A percentile compares a stretch with the other conserved stretches of the same genome.
Evolutionary conservation across 805 yeast species (phyloP).

Genomic region (Saturnispora galanensis): DNA sequence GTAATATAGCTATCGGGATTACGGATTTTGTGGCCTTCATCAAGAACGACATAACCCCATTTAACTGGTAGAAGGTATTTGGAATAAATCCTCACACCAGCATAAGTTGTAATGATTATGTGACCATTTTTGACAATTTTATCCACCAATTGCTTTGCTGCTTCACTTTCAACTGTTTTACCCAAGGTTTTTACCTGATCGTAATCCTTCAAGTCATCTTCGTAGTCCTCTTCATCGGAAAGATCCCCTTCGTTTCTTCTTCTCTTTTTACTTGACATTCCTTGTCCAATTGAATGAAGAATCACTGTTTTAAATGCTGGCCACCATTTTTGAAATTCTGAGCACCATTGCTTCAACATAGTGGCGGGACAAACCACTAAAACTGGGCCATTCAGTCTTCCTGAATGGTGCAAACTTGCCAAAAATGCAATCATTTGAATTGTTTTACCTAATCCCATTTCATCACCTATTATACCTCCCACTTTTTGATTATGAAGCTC

Average conservation of each 20-base stretch:
- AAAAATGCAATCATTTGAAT: slow-evolving; percentile 85
- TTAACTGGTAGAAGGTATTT: slow-evolving; percentile 57
- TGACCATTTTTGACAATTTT: slow-evolving; percentile 63
- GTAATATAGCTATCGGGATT: slow-evolving; percentile 90
- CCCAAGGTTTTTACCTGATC: slow-evolving; percentile 20
- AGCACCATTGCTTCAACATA: slow-evolving; percentile 94
- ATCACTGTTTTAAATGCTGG: slow-evolving; percentile 83
- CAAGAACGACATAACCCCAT: slow-evolving; percentile 89
- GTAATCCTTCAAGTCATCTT: slow-evolving; percentile 37
- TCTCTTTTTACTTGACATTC: slow-evolving; percentile 40
- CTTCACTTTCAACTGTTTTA: slow-evolving; percentile 23
- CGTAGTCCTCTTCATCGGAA: slow-evolving; percentile 37
- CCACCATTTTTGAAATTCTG: slow-evolving; percentile 97
- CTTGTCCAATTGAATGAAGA: slow-evolving; percentile 86
- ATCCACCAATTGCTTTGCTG: slow-evolving; percentile 37
- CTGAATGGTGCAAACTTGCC: slow-evolving; percentile 83
- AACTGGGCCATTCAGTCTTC: slow-evolving; percentile 64
- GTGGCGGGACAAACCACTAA: slow-evolving; percentile 94
- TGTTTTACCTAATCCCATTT: slow-evolving; percentile 97
- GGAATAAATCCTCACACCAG: slow-evolving; percentile 33
- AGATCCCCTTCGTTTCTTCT: slow-evolving; percentile 12
- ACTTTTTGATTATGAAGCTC: slow-evolving; percentile 81
- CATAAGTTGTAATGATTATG: slow-evolving; percentile 84
- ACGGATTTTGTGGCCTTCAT: slow-evolving; percentile 95
- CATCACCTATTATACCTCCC: slow-evolving; percentile 96